phyloP scores from a whole-genome alignment of 208 protist species.

The Crithidia brevicula region DNA sequence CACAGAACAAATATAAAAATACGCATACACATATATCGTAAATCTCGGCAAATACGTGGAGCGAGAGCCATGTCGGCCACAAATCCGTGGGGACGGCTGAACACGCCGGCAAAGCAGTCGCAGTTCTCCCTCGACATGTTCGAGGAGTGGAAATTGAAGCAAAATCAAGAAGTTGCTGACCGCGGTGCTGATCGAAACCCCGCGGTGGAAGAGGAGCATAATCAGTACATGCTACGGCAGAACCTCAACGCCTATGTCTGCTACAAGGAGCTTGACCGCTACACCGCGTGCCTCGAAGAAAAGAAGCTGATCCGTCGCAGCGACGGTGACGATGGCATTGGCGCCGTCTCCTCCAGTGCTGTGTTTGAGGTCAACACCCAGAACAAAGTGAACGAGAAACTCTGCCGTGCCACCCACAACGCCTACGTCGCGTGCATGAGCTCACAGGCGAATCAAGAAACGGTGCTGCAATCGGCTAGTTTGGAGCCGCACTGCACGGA shows the following conservation, averaged over 20 bases:
- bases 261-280: conserved; percentile 75
- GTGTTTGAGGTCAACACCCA: conserved; percentile 74
- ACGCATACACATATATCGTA: no score
- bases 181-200: conserved; percentile 62
- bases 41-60: no score
- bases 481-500: conserved; percentile 55
- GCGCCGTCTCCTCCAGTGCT: conserved; percentile 17
- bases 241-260: conserved; percentile 87
- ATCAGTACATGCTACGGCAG: conserved; percentile 74
- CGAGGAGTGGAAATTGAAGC: conserved; percentile 71
- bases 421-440: conserved; percentile 75
- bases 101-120: conserved; percentile 46
- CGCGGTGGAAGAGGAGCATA: conserved; percentile 72
- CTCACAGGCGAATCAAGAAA: conserved; percentile 61
- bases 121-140: conserved; percentile 74
- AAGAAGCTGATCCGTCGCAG: conserved; percentile 56
- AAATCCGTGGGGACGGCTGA: conserved; percentile 39
- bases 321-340: conserved; percentile 28
- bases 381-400: conserved; percentile 71
- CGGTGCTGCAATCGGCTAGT: conserved; percentile 62
- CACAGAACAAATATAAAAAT: no score
- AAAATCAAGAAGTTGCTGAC: conserved; percentile 53
- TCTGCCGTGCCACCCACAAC: conserved; percentile 59
- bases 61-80: conserved; percentile 31
- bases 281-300: conserved; percentile 70